Evolutionary conservation across 2,329 filamentous ascomycete species (phyloP).

Genomic region (Cladosporium sp.): DNA sequence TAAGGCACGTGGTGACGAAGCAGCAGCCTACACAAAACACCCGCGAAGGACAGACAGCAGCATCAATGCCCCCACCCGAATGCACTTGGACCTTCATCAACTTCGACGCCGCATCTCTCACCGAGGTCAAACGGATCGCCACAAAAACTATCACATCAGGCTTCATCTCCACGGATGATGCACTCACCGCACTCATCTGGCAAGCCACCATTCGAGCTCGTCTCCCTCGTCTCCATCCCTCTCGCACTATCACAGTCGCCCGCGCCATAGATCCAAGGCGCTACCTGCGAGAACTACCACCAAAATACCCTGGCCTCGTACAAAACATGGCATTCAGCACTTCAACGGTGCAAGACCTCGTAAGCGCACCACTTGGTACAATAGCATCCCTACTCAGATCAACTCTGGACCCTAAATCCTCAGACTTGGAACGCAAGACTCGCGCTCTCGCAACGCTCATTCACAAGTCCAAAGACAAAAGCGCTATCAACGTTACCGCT

Average conservation of each 20-base stretch:
- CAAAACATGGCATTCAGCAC: constrained; percentile 45
- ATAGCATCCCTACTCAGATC: constrained; percentile 38
- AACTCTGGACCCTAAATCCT: constrained; percentile 34
- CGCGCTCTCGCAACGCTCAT: constrained; percentile 42
- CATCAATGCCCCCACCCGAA: not conserved
- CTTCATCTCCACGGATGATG: constrained; percentile 1
- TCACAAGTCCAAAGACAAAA: constrained; percentile 14
- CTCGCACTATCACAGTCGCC: constrained; percentile 33
- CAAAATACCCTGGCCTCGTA: constrained; percentile 46
- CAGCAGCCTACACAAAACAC: not conserved
- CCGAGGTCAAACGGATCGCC: not conserved
- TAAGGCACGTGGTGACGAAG: no score
- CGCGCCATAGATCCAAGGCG: constrained; percentile 49
- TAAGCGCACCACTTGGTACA: constrained; percentile 30
- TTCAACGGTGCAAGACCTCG: constrained; percentile 26
- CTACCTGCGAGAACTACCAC: constrained; percentile 37
- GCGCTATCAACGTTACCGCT: constrained; percentile 30
- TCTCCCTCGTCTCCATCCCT: constrained; percentile 28
- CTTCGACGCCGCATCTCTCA: not conserved
- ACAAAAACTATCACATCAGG: not conserved
- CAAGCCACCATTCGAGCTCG: constrained; percentile 38
- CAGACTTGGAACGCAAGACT: constrained; percentile 33
- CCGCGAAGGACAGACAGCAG: not conserved
- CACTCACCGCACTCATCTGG: constrained; percentile 2
- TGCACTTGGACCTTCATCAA: not conserved